Base-by-base conservation (phyloP, 345 rosid species). In the Moringa oleifera region DNA sequence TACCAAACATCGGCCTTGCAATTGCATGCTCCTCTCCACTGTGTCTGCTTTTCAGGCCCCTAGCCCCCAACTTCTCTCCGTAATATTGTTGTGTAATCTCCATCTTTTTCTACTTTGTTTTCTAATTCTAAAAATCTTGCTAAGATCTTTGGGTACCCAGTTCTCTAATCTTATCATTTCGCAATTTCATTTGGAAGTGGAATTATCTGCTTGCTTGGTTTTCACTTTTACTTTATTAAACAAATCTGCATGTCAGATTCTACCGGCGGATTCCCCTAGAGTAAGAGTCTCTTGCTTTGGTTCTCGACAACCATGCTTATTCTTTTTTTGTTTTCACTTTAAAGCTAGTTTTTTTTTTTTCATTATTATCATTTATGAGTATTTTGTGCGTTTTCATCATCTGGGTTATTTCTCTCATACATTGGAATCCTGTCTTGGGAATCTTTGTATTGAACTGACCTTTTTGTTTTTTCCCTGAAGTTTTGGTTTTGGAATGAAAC, bases 191-290 rank as follows among this genome's bases (percentile, higher is more conserved):
- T n/a, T n/a, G n/a, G n/a, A n/a, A n/a, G n/a, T n/a, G n/a, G n/a
- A n/a, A n/a, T n/a, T n/a, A n/a, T n/a, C n/a, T n/a, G n/a, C n/a
- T n/a, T n/a, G n/a, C 8, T 31, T 5, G 13, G 18, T 41, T 61
- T 18, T 23, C 9, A 6, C 18, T 25, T 0, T 33, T 55, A 4
- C 41, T 53, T 59, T 19, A 47, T 25, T 53, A 7, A 47, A 56
- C 47, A n/a, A 58, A 58, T 36, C 51, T 73, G 37, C 66, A 25
- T 50, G 64, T 68, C 53, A 55, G 71, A 73, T 79, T 69, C 69
- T 67, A 18, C 21, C 50, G 73, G 73, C 65, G 68, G 78, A 75
- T 51, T 70, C 65, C 37, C 49, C 68, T 19, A 57, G 71, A 52
- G 20, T 59, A 41, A 20, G 7, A 21, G 12, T 49, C 20, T 56